These are phyloP conservation scores for Podila minutissima DNA, from an alignment of 192 early-diverging fungal genomes.

Conservation along the genomic window DNA sequence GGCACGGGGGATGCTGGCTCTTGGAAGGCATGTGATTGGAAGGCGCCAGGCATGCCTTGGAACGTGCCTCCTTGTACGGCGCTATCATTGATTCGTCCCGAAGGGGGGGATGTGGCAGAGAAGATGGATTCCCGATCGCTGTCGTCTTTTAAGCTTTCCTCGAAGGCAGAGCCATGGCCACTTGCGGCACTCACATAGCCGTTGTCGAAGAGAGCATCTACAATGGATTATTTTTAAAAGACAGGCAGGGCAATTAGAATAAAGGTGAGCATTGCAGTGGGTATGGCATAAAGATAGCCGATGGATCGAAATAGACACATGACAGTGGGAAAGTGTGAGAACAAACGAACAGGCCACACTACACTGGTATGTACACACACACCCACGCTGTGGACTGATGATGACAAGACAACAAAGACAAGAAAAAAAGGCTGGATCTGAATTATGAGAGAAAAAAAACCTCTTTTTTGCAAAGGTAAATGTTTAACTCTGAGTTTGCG, in stretches of 20 bases:
- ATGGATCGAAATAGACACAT: not conserved
- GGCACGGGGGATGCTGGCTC: slow-evolving; percentile 37
- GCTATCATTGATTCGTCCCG: slow-evolving; percentile 17
- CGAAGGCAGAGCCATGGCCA: slow-evolving; percentile 67
- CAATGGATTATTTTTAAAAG: not conserved
- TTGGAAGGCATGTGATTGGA: slow-evolving; percentile 46
- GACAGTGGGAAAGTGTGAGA: not conserved
- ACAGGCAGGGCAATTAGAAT: not conserved
- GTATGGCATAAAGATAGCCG: not conserved
- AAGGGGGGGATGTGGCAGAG: slow-evolving; percentile 15
- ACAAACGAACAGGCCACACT: too few relatives aligned
- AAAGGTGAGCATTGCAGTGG: too few relatives aligned
- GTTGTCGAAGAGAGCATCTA: slow-evolving; percentile 51
- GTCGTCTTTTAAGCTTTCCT: slow-evolving; percentile 44
- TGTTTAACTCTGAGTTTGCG: not conserved
- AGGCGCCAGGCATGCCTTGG: slow-evolving; percentile 34
- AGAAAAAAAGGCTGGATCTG: slow-evolving; percentile 28
- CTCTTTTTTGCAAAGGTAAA: not conserved
- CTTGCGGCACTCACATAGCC: slow-evolving; percentile 79
- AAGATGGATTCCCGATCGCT: slow-evolving; percentile 54
- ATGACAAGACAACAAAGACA: not conserved
- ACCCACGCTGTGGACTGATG: too few relatives aligned
- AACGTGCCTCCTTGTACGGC: not conserved
- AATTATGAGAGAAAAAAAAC: slow-evolving; percentile 9
- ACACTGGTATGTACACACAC: too few relatives aligned